Evolutionary conservation across 2,329 filamentous ascomycete genomes (phyloP).

Genomic region (Tolypocladium capitatum): DNA sequence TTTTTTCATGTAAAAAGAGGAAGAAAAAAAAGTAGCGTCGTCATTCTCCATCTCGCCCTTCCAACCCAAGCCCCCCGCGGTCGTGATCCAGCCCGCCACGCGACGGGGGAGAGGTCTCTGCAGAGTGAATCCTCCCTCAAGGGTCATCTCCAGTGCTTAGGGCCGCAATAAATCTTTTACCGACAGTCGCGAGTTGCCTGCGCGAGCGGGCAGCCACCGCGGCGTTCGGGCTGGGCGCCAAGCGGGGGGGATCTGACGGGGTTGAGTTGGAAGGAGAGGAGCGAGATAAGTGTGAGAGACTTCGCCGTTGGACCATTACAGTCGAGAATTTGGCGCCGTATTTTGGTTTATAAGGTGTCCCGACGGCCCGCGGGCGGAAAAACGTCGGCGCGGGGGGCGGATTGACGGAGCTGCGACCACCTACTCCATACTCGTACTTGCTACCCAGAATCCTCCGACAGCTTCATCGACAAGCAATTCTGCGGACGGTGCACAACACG

Average conservation of each 20-base stretch:
- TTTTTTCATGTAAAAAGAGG: not conserved
- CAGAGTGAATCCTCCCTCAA: constrained; percentile 63
- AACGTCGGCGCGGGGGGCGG: not conserved
- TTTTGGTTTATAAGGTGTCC: constrained; percentile 11
- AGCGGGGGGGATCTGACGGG: constrained; percentile 39
- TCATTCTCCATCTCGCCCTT: constrained; percentile 39
- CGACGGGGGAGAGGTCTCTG: constrained; percentile 58
- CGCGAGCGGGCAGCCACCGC: constrained; percentile 54
- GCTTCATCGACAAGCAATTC: not conserved
- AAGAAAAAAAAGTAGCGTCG: constrained; percentile 27
- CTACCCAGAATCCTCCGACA: no score
- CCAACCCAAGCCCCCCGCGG: constrained; percentile 46
- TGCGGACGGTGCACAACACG: not conserved
- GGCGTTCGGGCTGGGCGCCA: constrained; percentile 56
- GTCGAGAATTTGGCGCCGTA: constrained; percentile 14
- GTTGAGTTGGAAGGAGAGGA: constrained; percentile 31
- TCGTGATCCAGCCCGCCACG: constrained; percentile 58
- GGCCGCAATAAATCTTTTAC: constrained; percentile 30
- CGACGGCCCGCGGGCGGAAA: not conserved
- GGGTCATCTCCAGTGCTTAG: constrained; percentile 56
- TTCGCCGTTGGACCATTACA: constrained; percentile 53
- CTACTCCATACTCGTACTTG: no score
- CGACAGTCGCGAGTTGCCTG: constrained; percentile 50
- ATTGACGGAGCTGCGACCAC: no score
- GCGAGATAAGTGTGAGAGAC: constrained; percentile 37